Base-by-base conservation (phyloP, 2,329 filamentous ascomycete species). In the Nigrograna mackinnonii region DNA sequence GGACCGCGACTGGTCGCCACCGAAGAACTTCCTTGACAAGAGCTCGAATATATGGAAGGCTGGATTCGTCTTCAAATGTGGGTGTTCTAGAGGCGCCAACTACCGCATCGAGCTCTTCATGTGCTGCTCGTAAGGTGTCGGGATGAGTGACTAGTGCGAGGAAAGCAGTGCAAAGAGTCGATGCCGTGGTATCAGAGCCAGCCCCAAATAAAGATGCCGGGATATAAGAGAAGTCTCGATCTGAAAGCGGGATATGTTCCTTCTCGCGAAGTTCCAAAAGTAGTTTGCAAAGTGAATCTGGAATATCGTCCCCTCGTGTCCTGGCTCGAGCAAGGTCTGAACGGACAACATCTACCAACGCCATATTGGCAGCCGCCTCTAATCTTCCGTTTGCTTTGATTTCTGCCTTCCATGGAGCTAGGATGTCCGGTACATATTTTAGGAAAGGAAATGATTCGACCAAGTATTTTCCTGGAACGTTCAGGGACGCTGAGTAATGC, bases 111-210 rank as follows among this genome's bases (percentile, higher is more conserved):
- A 74, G 52, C 40, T 73, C 71, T 12, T 64, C 61, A 22, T 78
- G 72, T 0, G 74, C 75, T 22, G 69, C 68, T 3, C 45, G 40
- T 9, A 77, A 66, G 0, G 68, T 66, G 5, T 73, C 66, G 0
- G 75, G 75, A 46, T 75, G 74, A 45, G 76, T 46, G 61, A 73
- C 44, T 63, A 81, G 44, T 41, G 80, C 56, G 49, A 79, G 43
- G 50, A 82, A 73, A 60, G 71, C 76, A 13, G 68, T 71, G 44
- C 73, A 74, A 16, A 79, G 62, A 0, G 72, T 76, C 12, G 69
- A 73, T 0, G 74, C 71, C 0, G 75, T 78, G 0, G 77, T 79
- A 46, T 79, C 77, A 4, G 68, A 77, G 20, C 77, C 72, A 9
- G 75, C 77, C 20, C 76, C 76, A 43, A 75, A 74, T 5, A 77